Conservation (phyloP, 768 basidiomycete species). For the Suillus variegatus region DNA sequence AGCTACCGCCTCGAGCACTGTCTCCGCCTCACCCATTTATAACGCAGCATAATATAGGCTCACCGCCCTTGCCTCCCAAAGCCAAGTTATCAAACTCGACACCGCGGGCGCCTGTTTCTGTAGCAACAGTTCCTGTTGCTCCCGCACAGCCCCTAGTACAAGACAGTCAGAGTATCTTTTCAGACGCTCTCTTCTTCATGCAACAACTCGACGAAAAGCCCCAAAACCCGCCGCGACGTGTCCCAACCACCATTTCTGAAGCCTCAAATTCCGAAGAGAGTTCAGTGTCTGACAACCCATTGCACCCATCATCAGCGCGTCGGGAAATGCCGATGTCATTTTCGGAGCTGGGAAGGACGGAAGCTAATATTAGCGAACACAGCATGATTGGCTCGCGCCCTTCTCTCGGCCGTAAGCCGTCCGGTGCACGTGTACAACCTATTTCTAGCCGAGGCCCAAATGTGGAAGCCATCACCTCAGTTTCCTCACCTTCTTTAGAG, state of each 20-base stretch:
- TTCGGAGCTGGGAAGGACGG: conserved; percentile 14
- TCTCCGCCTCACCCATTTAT: conserved; percentile 12
- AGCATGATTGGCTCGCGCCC: conserved; percentile 40
- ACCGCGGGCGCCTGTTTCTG: conserved; percentile 11
- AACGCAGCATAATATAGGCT: conserved; percentile 17
- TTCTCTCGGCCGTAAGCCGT: conserved; percentile 65
- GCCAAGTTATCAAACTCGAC: conserved; percentile 21
- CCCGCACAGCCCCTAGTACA: conserved; percentile 29
- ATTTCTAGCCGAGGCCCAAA: conserved; percentile 39
- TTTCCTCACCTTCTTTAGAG: conserved; percentile 40
- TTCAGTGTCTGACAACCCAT: conserved; percentile 33
- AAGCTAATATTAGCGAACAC: conserved; percentile 32
- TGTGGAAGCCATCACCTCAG: conserved; percentile 30
- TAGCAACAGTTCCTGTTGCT: conserved; percentile 21
- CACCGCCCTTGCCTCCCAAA: conserved; percentile 24
- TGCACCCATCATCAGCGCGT: conserved; percentile 19
- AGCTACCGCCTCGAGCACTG: conserved; percentile 13
- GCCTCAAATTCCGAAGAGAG: conserved; percentile 40
- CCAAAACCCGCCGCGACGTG: conserved; percentile 33
- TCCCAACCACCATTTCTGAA: conserved; percentile 47
- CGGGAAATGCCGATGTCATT: conserved; percentile 20
- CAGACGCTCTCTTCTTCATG: conserved; percentile 71
- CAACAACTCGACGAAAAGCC: conserved; percentile 48
- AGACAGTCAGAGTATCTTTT: conserved; percentile 41
- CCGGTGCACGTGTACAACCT: conserved; percentile 76